These are phyloP conservation scores for Leccinum disarticulatum DNA, from an alignment of 768 basidiomycete genomes.

Conservation along the genomic window DNA sequence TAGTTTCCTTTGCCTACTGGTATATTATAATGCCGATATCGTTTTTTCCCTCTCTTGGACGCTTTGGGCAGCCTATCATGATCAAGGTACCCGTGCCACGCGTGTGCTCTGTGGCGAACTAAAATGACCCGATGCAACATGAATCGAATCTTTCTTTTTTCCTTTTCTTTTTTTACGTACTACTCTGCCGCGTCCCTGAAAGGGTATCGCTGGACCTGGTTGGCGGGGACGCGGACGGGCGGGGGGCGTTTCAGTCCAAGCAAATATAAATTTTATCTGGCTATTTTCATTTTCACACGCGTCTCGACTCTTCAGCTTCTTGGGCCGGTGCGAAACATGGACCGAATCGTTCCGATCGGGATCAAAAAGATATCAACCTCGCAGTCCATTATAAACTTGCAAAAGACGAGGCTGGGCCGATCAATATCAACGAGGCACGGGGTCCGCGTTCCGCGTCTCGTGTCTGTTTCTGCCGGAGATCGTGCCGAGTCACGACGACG, in stretches of 20 bases:
- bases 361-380: background rate
- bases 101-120: background rate
- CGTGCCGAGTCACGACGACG: background rate
- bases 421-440: background rate
- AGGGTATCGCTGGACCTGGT: background rate
- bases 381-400: background rate
- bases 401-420: background rate
- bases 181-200: background rate
- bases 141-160: background rate
- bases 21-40: slow-evolving; percentile 26
- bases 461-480: background rate
- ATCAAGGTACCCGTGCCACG: slow-evolving; percentile 6
- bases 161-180: background rate
- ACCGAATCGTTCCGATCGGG: background rate
- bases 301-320: background rate
- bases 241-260: background rate
- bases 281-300: background rate
- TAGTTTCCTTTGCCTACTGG: slow-evolving; percentile 10
- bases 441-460: background rate
- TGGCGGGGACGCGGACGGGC: background rate
- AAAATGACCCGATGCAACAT: background rate
- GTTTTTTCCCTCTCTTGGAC: background rate
- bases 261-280: background rate
- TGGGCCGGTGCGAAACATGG: background rate
- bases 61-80: background rate